A percentile compares a stretch with the other conserved stretches of the same genome.
phyloP scores from a whole-genome alignment of 306 rosid species.

The Glycyrrhiza uralensis region DNA sequence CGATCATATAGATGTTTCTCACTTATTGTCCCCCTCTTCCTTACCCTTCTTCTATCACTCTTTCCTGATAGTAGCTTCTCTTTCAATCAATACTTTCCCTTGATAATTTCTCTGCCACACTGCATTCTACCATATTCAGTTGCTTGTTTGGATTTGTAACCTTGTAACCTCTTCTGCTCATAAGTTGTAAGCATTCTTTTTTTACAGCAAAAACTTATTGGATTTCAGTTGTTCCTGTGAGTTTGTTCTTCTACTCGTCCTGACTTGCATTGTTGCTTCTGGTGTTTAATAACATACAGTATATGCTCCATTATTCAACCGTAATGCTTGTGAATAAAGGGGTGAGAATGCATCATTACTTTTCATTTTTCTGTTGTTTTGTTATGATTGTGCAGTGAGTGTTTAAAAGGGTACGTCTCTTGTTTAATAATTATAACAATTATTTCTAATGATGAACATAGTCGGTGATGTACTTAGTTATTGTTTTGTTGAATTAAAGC shows the following conservation, averaged over 20 bases:
- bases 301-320: conserved; percentile 22
- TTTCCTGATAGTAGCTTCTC: conserved; percentile 5
- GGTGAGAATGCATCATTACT: conserved; percentile 11
- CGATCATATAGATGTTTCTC: too few species aligned
- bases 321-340: too few species aligned
- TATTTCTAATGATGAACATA: not conserved
- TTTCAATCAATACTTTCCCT: not conserved
- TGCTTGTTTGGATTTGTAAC: not conserved
- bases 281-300: too few species aligned
- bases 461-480: too few species aligned
- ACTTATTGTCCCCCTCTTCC: conserved; percentile 3
- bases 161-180: too few species aligned
- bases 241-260: conserved; percentile 4
- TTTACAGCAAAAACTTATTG: too few species aligned
- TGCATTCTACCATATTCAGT: too few species aligned
- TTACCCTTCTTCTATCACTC: conserved; percentile 4
- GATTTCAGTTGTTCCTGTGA: conserved; percentile 3
- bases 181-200: not conserved
- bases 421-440: not conserved
- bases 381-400: not conserved
- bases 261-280: conserved; percentile 16
- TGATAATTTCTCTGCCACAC: not conserved
- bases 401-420: not conserved
- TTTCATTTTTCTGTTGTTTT: not conserved
- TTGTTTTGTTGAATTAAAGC: not conserved